Conservation (phyloP, 257 asterid genomes). For the Lycium barbarum region DNA sequence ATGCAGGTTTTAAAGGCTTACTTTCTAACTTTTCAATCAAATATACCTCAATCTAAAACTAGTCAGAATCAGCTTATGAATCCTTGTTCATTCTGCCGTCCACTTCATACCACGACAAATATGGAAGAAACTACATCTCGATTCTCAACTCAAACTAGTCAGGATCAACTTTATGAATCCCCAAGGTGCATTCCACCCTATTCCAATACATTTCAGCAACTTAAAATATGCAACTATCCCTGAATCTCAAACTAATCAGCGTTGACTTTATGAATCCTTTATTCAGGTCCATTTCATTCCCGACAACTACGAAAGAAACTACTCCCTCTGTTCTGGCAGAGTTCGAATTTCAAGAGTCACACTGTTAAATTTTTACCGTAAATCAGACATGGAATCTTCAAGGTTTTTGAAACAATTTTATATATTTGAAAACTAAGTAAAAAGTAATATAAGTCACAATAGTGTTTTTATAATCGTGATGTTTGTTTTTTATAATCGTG, state of each 20-base stretch:
- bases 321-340: too few species aligned
- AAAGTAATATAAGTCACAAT: too few species aligned
- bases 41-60: background rate
- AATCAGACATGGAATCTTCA: too few species aligned
- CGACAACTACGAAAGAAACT: background rate
- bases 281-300: background rate
- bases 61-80: background rate
- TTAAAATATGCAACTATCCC: background rate
- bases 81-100: background rate
- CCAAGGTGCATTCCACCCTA: background rate
- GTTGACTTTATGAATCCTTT: background rate
- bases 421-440: too few species aligned
- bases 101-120: background rate
- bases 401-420: too few species aligned
- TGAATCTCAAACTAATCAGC: conserved; percentile 15
- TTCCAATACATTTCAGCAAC: background rate
- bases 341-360: too few species aligned
- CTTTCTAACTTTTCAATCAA: conserved; percentile 9
- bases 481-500: too few species aligned
- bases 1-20: background rate
- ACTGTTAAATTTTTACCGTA: too few species aligned
- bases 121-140: background rate
- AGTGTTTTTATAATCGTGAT: too few species aligned
- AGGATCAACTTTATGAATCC: conserved; percentile 21
- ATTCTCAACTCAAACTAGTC: conserved; percentile 2